Evolutionary conservation across 306 rosid genomes (phyloP).

Genomic region (Datisca glomerata): DNA sequence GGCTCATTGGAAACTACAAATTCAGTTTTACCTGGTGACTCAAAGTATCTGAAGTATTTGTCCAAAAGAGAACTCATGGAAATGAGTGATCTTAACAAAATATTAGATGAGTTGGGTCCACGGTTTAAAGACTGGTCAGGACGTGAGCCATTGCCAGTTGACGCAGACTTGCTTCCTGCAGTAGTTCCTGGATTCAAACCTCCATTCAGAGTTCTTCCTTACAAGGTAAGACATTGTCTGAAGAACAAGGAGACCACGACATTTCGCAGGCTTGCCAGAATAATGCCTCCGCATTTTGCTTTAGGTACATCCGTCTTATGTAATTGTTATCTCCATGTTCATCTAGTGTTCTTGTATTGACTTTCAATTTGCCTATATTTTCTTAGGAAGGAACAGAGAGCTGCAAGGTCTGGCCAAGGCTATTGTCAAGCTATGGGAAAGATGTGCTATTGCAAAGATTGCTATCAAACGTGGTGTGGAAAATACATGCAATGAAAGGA

Average conservation of each 20-base stretch:
- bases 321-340: conserved; percentile 8
- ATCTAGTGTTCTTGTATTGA: neutral
- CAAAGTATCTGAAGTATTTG: conserved; percentile 36
- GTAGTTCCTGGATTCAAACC: conserved; percentile 54
- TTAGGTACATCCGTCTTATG: conserved; percentile 42
- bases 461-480: conserved; percentile 95
- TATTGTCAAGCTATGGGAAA: conserved; percentile 82
- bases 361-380: conserved; percentile 13
- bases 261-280: conserved; percentile 68
- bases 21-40: conserved; percentile 18
- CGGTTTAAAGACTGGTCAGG: conserved; percentile 83
- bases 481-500: conserved; percentile 66
- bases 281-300: conserved; percentile 82
- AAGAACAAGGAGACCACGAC: conserved; percentile 51
- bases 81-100: conserved; percentile 44
- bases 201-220: conserved; percentile 74
- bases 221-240: conserved; percentile 46
- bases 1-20: conserved; percentile 19
- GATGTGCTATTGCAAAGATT: conserved; percentile 71
- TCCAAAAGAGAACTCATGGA: conserved; percentile 45
- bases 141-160: conserved; percentile 84
- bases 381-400: conserved; percentile 75
- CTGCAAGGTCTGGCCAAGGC: conserved; percentile 90
- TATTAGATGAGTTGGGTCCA: conserved; percentile 85
- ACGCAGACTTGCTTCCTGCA: conserved; percentile 75